phyloP scores from a whole-genome alignment of 2,329 filamentous ascomycete genomes.

The Ascochyta fabae region DNA sequence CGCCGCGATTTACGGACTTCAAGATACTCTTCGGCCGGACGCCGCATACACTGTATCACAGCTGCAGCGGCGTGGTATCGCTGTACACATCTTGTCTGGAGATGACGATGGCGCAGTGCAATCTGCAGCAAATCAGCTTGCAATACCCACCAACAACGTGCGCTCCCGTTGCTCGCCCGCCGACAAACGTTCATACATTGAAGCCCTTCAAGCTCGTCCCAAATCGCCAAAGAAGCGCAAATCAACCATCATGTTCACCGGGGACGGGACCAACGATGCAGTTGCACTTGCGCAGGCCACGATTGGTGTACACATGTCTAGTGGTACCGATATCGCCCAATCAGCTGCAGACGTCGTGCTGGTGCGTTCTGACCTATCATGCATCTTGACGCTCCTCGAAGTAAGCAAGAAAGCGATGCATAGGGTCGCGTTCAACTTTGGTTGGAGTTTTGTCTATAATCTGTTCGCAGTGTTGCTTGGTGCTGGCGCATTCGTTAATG shows the following conservation, averaged over 20 bases:
- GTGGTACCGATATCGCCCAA: constrained; percentile 65
- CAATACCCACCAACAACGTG: constrained; percentile 50
- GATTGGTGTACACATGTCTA: constrained; percentile 73
- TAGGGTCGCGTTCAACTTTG: constrained; percentile 69
- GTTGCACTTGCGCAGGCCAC: constrained; percentile 72
- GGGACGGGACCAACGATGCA: constrained; percentile 85
- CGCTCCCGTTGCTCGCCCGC: constrained; percentile 58
- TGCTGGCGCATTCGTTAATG: constrained; percentile 61
- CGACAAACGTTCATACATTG: constrained; percentile 62
- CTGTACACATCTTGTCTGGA: constrained; percentile 63
- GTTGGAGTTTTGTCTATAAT: constrained; percentile 75
- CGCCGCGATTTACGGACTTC: constrained; percentile 59
- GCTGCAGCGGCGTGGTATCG: constrained; percentile 56
- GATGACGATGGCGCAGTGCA: constrained; percentile 60
- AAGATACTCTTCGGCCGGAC: constrained; percentile 57
- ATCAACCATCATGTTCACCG: constrained; percentile 68
- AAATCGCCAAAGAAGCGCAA: constrained; percentile 1
- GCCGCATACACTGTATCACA: constrained; percentile 59
- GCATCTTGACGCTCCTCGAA: constrained; percentile 64
- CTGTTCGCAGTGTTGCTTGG: constrained; percentile 70
- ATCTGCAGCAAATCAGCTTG: constrained; percentile 48
- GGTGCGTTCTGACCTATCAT: constrained; percentile 61
- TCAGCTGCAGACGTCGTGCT: constrained; percentile 74
- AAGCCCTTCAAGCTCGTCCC: constrained; percentile 28
- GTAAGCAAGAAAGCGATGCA: constrained; percentile 54